Evolutionary conservation across 441 rosid species (phyloP).

Genomic region (Cnidoscolus chayamansa): DNA sequence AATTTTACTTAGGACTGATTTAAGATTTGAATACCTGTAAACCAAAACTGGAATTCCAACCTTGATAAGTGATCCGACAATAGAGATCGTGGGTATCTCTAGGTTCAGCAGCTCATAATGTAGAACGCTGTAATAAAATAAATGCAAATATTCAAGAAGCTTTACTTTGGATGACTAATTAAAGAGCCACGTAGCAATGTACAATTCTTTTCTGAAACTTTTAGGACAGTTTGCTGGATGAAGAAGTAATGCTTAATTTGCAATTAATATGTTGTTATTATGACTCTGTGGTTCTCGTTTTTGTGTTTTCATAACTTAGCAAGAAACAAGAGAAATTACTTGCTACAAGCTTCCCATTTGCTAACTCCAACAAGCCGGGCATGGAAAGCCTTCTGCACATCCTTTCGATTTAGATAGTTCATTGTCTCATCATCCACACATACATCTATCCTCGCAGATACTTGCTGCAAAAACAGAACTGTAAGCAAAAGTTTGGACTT

Average conservation of each 20-base stretch:
- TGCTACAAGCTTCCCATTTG: conserved; percentile 90
- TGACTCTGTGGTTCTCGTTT: not conserved
- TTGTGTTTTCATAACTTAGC: not conserved
- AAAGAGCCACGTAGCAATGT: not conserved
- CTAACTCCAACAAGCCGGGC: conserved; percentile 79
- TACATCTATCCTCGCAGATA: conserved; percentile 73
- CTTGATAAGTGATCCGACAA: conserved; percentile 61
- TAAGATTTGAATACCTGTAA: conserved; percentile 55
- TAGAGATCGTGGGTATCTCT: conserved; percentile 69
- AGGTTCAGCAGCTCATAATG: conserved; percentile 76
- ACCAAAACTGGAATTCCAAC: conserved; percentile 78
- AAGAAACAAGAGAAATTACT: conserved; percentile 41
- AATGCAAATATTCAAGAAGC: not conserved
- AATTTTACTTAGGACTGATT: not conserved
- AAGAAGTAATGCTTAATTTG: not conserved
- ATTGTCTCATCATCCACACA: conserved; percentile 91
- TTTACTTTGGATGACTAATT: not conserved
- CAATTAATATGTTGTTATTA: not conserved
- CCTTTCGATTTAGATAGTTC: conserved; percentile 70
- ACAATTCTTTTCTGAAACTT: not conserved
- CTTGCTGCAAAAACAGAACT: conserved; percentile 47
- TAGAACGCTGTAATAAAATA: conserved; percentile 52
- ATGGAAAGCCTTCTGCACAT: conserved; percentile 83
- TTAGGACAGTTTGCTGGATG: not conserved
- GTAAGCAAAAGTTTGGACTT: not conserved